These are phyloP conservation scores for Fagopyrum esculentum DNA, from an alignment of 148 eudicot genomes.

Conservation along the genomic window DNA sequence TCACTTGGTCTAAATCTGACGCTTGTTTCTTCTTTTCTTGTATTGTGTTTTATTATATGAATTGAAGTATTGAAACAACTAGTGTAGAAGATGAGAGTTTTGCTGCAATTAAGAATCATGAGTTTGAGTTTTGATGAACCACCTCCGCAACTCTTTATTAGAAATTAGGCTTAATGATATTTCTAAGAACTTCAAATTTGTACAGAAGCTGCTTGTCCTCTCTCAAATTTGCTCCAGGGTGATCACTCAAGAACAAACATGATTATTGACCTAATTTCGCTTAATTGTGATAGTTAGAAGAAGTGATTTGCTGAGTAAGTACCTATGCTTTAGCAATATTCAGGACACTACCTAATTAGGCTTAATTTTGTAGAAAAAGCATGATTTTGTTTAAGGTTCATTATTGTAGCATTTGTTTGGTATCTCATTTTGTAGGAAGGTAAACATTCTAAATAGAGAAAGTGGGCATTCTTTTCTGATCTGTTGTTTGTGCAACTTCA, in stretches of 20 bases:
- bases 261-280: too few species aligned
- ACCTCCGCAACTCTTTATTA: background rate
- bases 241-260: too few species aligned
- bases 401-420: slow-evolving; percentile 28
- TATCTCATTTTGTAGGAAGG: slow-evolving; percentile 23
- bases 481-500: background rate
- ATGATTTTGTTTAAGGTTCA: slow-evolving; percentile 6
- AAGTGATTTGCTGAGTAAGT: too few species aligned
- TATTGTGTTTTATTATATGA: background rate
- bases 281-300: too few species aligned
- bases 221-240: too few species aligned
- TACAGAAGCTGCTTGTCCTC: too few species aligned
- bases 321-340: too few species aligned
- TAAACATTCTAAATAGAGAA: slow-evolving; percentile 16
- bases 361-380: background rate
- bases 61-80: background rate
- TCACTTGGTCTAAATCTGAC: background rate
- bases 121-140: background rate
- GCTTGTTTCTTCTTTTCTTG: slow-evolving; percentile 9
- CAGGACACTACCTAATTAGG: too few species aligned
- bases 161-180: too few species aligned
- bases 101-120: background rate
- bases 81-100: background rate
- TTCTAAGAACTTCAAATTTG: too few species aligned
- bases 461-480: background rate